Percentiles rank a stretch among this genome's conserved stretches.
Evolutionary conservation across 805 yeast species (phyloP).

Genomic region (Jamesozyma piceae): DNA sequence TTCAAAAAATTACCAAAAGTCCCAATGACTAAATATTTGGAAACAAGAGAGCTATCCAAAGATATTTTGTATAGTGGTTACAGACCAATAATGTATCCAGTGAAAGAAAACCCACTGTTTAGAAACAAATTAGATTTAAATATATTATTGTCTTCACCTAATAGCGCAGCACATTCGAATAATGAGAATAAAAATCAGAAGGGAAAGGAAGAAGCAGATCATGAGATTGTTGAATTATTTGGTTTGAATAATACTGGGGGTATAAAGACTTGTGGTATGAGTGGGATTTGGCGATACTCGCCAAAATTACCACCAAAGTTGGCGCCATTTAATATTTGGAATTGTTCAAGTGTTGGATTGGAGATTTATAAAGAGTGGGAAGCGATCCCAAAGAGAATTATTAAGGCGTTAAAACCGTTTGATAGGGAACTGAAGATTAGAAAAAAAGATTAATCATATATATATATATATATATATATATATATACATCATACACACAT

Average conservation of each 20-base stretch:
- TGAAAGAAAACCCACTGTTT: slow-evolving; percentile 27
- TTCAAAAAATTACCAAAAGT: slow-evolving; percentile 24
- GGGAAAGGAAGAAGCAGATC: no score
- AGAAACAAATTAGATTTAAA: slow-evolving; percentile 3
- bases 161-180: not conserved
- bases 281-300: slow-evolving; percentile 26
- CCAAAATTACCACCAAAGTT: slow-evolving; percentile 19
- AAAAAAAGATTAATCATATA: not conserved
- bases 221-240: slow-evolving; percentile 2
- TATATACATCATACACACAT: not conserved
- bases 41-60: slow-evolving; percentile 18
- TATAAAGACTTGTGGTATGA: slow-evolving; percentile 24
- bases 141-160: not conserved
- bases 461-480: no score
- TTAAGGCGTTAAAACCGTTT: slow-evolving; percentile 22
- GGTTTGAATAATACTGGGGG: slow-evolving; percentile 20
- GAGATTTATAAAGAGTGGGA: slow-evolving; percentile 28
- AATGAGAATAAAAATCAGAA: no score
- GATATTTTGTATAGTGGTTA: slow-evolving; percentile 29
- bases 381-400: slow-evolving; percentile 19
- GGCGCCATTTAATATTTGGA: slow-evolving; percentile 24
- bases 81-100: slow-evolving; percentile 27
- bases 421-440: slow-evolving; percentile 6
- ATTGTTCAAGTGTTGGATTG: slow-evolving; percentile 25
- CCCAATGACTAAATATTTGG: slow-evolving; percentile 27